Evolutionary conservation across 2,329 filamentous ascomycete genomes (phyloP), one percentile per base, ranked within the genome.

Genomic region (Didymella keratinophila): DNA sequence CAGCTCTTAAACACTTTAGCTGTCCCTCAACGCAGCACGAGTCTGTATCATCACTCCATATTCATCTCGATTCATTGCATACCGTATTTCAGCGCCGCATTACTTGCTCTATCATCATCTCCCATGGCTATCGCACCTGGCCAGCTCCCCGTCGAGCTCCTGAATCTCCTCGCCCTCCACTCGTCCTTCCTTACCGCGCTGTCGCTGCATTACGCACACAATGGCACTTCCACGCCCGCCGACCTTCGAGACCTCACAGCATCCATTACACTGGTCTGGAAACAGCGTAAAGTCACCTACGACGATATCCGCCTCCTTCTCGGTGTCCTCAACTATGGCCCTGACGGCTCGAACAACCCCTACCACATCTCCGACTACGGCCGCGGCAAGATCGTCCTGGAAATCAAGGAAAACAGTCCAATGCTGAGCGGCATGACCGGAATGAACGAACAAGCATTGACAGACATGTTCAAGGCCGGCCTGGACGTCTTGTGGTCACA

Each of bases 171-270:
- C 47, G 66, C 70, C n/a, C 73, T 83, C 8, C 78, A 83, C 64
- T 74, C 76, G 9, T 79, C 81, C 34, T 82, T 84, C 62, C 76
- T 84, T 18, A 79, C 78, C 16, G 79, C 81, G n/a, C 71, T 83
- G 12, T 79, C 80, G 6, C 71, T 83, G 27, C 80, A 83, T 63
- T 81, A 79, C 61, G 79, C 82, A 20, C 81, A 83, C 65, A 81
- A 82, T 56, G 80, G 79, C 45, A 78, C 77, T 12, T 73, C 79
- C 6, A 72, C 78, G 16, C 76, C 81, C n/a, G 75, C 79, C 52
- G 74, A 82, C 56, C 66, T 82, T 21, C 64, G 71, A 23, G 66
- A 71, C 21, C 63, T 83, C 28, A 73, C 78, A 21, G 71, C 76
- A 23, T 74, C 76, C 8, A 71, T 80, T 43, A 78, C 80, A 7